Base-by-base conservation (phyloP, 352 stramenopile genomes). In the Globisporangium megalacanthum region DNA sequence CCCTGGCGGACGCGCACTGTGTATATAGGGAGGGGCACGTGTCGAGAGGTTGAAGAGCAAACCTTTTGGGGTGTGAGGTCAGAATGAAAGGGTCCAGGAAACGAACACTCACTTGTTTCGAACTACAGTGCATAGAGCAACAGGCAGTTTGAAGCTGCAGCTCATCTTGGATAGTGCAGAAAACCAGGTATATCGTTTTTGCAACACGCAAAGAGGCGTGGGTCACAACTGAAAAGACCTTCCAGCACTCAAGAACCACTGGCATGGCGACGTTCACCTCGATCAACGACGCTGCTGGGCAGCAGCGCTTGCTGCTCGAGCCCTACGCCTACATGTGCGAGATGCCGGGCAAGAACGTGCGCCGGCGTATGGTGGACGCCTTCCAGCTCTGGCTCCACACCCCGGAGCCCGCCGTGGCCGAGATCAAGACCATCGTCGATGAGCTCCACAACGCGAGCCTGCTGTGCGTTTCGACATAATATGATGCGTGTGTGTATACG, bases 381-480 rank as follows among this genome's bases (percentile, higher is more conserved):
- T 97, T 97, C 70, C 89, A 96, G 70, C 67, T 68, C 36, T 94
- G 83, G 79, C 78, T 95, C 20, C 44, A 63, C 25, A 83, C 86
- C 49, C 87, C 87, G 0, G 51, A 50, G 25, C 73, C 84, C 17
- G 70, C 75, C 25, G 72, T 95, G 11, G 69, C 76, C 19, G 64
- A 61, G 52, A 97, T 98, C 68, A 97, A 97, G 63, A 75, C 83
- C 49, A 98, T 99, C 63, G 83, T 99, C 47, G 91, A 94, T 47
- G 87, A 94, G 72, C 83, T 99, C 39, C 96, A 99, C 77, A 98
- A 98, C 72, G 94, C 95, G 49, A 97, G 83, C 62, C 76, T 99
- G 2, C 73, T 98, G 68, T 89, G 53, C 46, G 78, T 72, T 14
- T 31, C 8, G n/a, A n/a, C n/a, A n/a, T n/a, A n/a, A n/a, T n/a